Evolutionary conservation across 169 alveolate species (phyloP).

Genomic region (Amoebophrya sp.): DNA sequence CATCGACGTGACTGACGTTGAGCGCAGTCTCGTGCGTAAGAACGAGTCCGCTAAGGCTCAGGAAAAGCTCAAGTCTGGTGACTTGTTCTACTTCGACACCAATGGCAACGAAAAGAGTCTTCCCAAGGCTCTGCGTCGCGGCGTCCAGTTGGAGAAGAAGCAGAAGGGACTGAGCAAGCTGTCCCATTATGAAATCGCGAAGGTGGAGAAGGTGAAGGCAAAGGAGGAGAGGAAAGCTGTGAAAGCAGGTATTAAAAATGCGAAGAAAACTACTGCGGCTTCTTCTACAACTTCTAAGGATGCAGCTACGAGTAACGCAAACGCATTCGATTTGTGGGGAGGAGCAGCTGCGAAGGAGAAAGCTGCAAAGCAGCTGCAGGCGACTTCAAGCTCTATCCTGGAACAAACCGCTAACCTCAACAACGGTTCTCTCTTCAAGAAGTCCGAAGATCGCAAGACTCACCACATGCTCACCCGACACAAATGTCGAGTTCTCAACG

Average conservation of each 20-base stretch:
- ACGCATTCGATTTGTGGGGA: neutral
- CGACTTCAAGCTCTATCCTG: neutral
- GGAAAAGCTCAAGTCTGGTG: neutral
- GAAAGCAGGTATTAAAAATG: neutral
- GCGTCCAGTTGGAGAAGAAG: neutral
- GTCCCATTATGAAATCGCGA: neutral
- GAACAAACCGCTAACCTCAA: neutral
- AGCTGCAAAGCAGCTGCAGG: neutral
- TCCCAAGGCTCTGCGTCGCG: neutral
- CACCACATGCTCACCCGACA: too few species aligned
- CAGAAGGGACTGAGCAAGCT: neutral
- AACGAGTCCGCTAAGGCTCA: neutral
- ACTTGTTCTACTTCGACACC: neutral
- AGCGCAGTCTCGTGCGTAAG: neutral
- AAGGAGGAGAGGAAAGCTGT: neutral
- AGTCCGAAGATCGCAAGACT: too few species aligned
- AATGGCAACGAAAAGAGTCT: neutral
- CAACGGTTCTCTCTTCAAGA: neutral
- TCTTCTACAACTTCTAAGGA: neutral
- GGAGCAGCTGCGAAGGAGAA: neutral
- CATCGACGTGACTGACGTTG: neutral
- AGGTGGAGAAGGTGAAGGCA: neutral
- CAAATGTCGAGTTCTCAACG: too few species aligned
- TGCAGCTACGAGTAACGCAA: neutral
- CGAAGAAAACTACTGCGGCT: neutral